Percentiles rank a stretch among this genome's conserved stretches.
phyloP scores from a whole-genome alignment of 2,329 filamentous ascomycete genomes.

The Fusarium azukiicola region DNA sequence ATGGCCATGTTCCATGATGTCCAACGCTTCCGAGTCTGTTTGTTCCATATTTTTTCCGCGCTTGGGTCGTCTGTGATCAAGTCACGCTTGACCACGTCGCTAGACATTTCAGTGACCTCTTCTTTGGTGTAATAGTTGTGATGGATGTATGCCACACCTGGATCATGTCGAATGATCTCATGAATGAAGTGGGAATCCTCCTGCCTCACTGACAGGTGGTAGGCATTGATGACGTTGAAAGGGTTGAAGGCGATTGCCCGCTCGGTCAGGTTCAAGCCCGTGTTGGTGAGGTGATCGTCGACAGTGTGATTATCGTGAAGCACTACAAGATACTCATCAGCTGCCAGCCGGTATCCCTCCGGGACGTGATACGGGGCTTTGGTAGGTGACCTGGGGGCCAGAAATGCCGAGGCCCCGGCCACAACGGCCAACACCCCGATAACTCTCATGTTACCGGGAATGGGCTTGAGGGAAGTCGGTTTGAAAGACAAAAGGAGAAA shows the following conservation, averaged over 20 bases:
- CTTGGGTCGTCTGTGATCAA: not conserved
- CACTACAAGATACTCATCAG: not conserved
- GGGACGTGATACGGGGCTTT: conserved; percentile 6
- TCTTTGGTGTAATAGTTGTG: conserved; percentile 2
- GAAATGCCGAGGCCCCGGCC: not conserved
- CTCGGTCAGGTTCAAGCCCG: not conserved
- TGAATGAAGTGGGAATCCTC: not conserved
- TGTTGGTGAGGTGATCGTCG: not conserved
- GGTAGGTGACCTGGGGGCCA: not conserved
- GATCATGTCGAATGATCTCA: not conserved
- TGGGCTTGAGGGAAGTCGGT: not conserved
- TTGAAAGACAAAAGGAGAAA: not conserved
- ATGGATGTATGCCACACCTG: not conserved
- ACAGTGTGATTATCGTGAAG: conserved; percentile 6
- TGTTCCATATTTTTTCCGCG: not conserved
- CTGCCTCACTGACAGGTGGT: not conserved
- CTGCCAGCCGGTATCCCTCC: not conserved
- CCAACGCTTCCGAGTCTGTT: not conserved
- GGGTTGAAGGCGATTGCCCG: not conserved
- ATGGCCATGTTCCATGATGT: conserved; percentile 17
- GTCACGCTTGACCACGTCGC: not conserved
- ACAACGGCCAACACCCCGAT: not conserved
- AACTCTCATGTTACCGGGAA: conserved; percentile 6
- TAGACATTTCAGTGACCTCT: not conserved
- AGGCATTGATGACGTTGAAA: not conserved